Evolutionary conservation across 306 rosid genomes (phyloP), one percentile per base, ranked within the genome.

Genomic region (Parietaria judaica): DNA sequence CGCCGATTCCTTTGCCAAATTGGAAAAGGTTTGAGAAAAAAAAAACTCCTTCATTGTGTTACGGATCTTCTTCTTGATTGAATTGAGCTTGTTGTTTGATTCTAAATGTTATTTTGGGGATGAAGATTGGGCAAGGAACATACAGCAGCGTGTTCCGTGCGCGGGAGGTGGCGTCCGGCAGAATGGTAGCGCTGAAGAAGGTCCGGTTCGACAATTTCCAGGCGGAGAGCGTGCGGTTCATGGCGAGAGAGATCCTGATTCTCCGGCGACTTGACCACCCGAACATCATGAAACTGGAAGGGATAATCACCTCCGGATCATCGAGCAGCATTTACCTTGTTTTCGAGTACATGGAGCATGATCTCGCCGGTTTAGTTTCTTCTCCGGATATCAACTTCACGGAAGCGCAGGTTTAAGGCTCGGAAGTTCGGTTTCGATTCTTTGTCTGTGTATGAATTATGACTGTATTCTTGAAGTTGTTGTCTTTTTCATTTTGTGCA

Each of bases 271-370:
- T 94, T 68, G 97, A 94, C 64, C 99, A 94, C 63, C 99, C 99
- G 13, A 94, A 94, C 81, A 81, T 94, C 70, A 86, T 94, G 94
- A 87, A 84, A 71, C 69, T 94, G 72, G 95, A 94, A 65, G 99
- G 99, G 31, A 55, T 94, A 58, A 86, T 88, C 64, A 84, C 97
- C 15, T 88, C 99, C 8, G 71, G 78, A 46, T 15, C 79, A 31
- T 89, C 99, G 16, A 94, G 12, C 57, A 94, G 95, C 81, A 83
- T 94, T 56, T 94, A 89, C 77, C 95, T 94, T 47, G 99, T 94
- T 12, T 94, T 94, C 54, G 99, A 94, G 52, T 94, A 94, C 84
- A 94, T 94, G 99, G 99, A 94, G 64, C 99, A 94, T 61, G 99
- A 94, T 81, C 99, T 94, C 55, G 94, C 99, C 3, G 99, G 97